Percentiles rank a stretch among this genome's conserved stretches.
These are phyloP conservation scores for Podospora australis DNA, from an alignment of 495 filamentous ascomycete genomes.

Conservation along the genomic window DNA sequence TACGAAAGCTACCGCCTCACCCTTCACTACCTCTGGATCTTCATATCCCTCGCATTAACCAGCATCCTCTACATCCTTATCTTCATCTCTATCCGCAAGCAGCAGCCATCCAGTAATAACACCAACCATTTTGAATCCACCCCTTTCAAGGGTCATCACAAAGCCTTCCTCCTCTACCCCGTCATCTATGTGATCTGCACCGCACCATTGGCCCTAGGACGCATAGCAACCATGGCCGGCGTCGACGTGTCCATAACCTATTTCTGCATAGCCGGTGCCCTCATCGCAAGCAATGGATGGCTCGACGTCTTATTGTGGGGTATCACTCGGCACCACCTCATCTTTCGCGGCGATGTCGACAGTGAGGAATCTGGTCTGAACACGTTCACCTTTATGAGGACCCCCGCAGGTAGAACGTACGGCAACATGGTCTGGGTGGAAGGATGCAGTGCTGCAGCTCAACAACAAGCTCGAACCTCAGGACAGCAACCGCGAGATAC, in stretches of 20 bases:
- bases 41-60: constrained; percentile 60
- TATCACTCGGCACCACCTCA: constrained; percentile 53
- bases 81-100: constrained; percentile 50
- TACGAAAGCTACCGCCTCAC: constrained; percentile 58
- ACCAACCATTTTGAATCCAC: neutral
- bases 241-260: constrained; percentile 47
- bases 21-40: constrained; percentile 77
- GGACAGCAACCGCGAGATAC: too few species aligned
- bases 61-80: constrained; percentile 59
- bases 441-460: constrained; percentile 18
- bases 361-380: constrained; percentile 38
- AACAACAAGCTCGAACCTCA: too few species aligned
- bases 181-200: constrained; percentile 67
- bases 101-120: neutral
- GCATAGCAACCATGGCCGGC: constrained; percentile 59
- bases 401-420: constrained; percentile 28
- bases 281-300: constrained; percentile 69
- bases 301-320: constrained; percentile 69
- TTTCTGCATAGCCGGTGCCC: constrained; percentile 62
- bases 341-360: constrained; percentile 36
- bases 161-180: constrained; percentile 69
- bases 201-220: constrained; percentile 61
- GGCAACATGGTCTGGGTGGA: constrained; percentile 43
- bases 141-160: constrained; percentile 29
- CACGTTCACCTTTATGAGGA: constrained; percentile 45